Base-by-base conservation (phyloP, 164 flowering plant species). In the Santalum album region DNA sequence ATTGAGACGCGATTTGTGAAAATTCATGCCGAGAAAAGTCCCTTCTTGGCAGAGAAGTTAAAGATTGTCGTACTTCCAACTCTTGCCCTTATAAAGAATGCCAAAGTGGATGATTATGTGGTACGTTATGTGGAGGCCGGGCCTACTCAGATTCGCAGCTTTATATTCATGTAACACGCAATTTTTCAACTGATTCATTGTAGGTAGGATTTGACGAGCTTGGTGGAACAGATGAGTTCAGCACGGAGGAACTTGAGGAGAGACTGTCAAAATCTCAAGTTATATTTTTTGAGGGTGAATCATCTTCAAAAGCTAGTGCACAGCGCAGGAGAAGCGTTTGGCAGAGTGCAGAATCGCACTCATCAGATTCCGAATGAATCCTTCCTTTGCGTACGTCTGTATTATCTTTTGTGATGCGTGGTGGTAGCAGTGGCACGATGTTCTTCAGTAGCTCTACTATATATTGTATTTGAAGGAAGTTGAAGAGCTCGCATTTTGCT, bases 81-180 rank as follows among this genome's bases (percentile, higher is more conserved):
- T 11, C 81, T 91, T 68, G 95, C 98, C 56, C 89, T 92, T 23
- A 72, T 92, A 54, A 92, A 89, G 75, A 78, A 89, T 59, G 73
- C 98, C 54, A 86, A 92, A 84, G 98, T 88, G 55, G 98, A 92
- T 19, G 89, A 92, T 69, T 92, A 92, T 61, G 95, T 92, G 96
- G 98, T 89, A 81, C 49, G 81, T 22, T 23, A 17, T 53, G 2
- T 10, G 16, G 40, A 36, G 40, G 12, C 15, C 12, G 12, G 12
- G 12, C 2, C 15, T 5, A 36, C 40, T 36, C 12, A n/a, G 40
- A 36, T 36, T 15, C 2, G 12, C 2, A 15, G 40, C 12, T 10
- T 9, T 36, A 2, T 2, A 36, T 36, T 15, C 2, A 15, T 36
- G 12, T 12, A 9, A 5, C 40, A 36, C 15, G 6, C 40, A 36